Evolutionary conservation across 192 early-diverging fungal species (phyloP), one percentile per base, ranked within the genome.

Genomic region (Entrophospora sp.): DNA sequence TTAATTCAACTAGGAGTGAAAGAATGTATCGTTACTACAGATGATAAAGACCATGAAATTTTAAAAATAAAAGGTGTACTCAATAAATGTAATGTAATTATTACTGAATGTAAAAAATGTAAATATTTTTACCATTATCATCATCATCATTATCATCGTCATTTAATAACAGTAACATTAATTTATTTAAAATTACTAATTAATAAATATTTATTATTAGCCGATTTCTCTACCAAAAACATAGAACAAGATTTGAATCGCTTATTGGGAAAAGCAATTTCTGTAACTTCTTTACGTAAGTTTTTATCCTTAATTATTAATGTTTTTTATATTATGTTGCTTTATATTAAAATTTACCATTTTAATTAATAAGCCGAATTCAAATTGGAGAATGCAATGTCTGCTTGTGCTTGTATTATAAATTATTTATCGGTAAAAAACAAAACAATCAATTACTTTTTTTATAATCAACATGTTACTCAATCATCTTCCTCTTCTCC

Each of bases 1-100:
- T 73, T 91, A 24, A 92, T 96, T 68, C 96, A 98, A 73, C 83
- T 96, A 42, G 87, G 89, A 34, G 91, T 94, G 46, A 95, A 95
- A 68, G 96, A 98, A 70, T 94, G 92, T 60, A 71, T 96, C 13
- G 68, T 98, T 22, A 74, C 82, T 13, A 44, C 68, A 6, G 74
- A 78, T 53, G 78, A 88, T 18, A 78, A 73, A 38, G 86, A 89
- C 44, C 82, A 87, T 51, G 90, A 97, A 61, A 61, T 81, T 7
- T 73, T 69, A 7, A 93, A 90, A 61, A 67, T 98, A 24, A 75
- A 74, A 5, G 76, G 73, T 4, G 82, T 95, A 8, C 73, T 96
- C 5, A 81, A 85, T 9, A 80, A 88, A 34, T 94, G 91, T 66
- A 83, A 82, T 18, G 79, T 94, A 37, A 88, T 92, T 6, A 77